Evolutionary conservation across 1,284 basidiomycete genomes (phyloP), one percentile per base, ranked within the genome.

Genomic region (Inonotus obliquus): DNA sequence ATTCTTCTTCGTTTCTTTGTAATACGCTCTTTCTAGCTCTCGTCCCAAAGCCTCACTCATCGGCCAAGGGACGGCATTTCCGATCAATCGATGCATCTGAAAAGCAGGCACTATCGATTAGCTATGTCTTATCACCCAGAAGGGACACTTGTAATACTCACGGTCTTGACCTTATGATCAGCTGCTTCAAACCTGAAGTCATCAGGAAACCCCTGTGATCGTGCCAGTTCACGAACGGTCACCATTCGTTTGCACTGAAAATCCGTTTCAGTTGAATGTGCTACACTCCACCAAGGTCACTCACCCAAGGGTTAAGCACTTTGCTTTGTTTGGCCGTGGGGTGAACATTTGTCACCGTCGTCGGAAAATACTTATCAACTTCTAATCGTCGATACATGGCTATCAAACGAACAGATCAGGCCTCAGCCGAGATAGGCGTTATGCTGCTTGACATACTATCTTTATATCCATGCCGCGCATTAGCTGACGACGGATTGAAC

Each of bases 181-280:
- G 77, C 65, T 1, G 87, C 76, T 58, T 78, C 67, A 65, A 91
- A 91, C 0, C 79, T 71, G 65, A 89, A 90, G 66, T 77, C 72
- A 65, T 91, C 89, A 0, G 89, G 86, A 68, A 92, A 89, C 0
- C 89, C 89, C 74, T 91, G 89, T 0, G 86, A 85, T 51, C 89
- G 76, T 11, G 89, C 89, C 13, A 89, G 76, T 69, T 91, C 89
- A 5, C 89, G 79, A 29, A 91, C 82, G 1, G 85, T 87, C 17
- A 89, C 71, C 60, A 88, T 81, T 14, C 88, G 81, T 65, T 78
- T 79, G 65, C 81, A 85, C 85, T 89, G 56, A 10, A 55, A 45
- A 29, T 25, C 17, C n/a, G n/a, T 44, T 4, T 21, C 41, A 1
- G 17, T n/a, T 17, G 17, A 32, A 49, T n/a, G n/a, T n/a, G n/a